Conservation (phyloP, 2,329 filamentous ascomycete species). For the Phialophora expanda region DNA sequence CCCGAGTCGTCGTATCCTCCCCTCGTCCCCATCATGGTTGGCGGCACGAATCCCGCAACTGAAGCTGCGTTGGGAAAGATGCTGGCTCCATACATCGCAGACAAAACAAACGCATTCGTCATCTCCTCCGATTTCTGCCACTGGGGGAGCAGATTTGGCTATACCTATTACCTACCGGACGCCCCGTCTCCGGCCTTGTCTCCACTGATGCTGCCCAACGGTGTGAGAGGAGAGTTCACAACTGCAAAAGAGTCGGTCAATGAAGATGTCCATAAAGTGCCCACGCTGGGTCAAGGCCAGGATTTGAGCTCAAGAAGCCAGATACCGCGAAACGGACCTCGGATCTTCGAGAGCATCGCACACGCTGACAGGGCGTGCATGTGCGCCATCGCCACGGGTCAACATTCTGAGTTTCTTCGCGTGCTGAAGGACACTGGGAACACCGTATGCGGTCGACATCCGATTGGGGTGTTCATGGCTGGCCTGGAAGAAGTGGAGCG, state of each 20-base stretch:
- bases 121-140: slow-evolving; percentile 97
- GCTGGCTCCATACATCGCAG: slow-evolving; percentile 77
- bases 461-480: slow-evolving; percentile 91
- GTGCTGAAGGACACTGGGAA: slow-evolving; percentile 77
- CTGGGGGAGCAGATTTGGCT: slow-evolving; percentile 85
- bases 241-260: slow-evolving; percentile 38
- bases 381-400: slow-evolving; percentile 78
- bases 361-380: slow-evolving; percentile 81
- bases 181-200: slow-evolving; percentile 51
- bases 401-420: slow-evolving; percentile 70
- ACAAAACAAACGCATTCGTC: slow-evolving; percentile 76
- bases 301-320: slow-evolving; percentile 29
- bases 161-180: slow-evolving; percentile 74
- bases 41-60: slow-evolving; percentile 68
- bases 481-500: slow-evolving; percentile 70
- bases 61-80: slow-evolving; percentile 72
- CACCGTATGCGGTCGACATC: slow-evolving; percentile 92
- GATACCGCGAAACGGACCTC: slow-evolving; percentile 42
- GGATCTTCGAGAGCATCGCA: slow-evolving; percentile 84
- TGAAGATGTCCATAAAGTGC: slow-evolving; percentile 40
- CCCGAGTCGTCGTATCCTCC: slow-evolving; percentile 66
- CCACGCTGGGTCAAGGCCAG: slow-evolving; percentile 35
- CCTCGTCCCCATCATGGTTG: slow-evolving; percentile 85
- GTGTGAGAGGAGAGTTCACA: slow-evolving; percentile 35
- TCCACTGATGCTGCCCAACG: slow-evolving; percentile 48